Percentiles rank a stretch among this genome's conserved stretches.
Conservation (phyloP, 306 rosid species). For the Abrus pulchellus region DNA sequence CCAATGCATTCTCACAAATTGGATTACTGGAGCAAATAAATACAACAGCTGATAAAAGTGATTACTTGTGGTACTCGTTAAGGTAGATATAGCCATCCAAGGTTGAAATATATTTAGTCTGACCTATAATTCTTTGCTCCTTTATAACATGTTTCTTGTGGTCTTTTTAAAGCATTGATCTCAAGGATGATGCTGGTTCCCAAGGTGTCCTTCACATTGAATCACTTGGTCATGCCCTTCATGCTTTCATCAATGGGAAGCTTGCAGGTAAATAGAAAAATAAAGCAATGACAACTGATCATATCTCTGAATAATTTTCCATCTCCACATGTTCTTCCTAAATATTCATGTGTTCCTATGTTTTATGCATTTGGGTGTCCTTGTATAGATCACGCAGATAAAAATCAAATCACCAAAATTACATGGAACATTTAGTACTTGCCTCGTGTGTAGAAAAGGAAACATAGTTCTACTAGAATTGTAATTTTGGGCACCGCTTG, state of each 20-base stretch:
- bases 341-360: not conserved
- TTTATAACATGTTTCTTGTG: conserved; percentile 36
- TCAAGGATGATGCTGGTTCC: conserved; percentile 64
- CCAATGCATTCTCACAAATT: conserved; percentile 61
- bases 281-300: conserved; percentile 13
- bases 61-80: conserved; percentile 93
- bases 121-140: conserved; percentile 34
- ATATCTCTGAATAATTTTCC: conserved; percentile 3
- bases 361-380: conserved; percentile 15
- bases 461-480: not conserved
- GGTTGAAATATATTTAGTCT: conserved; percentile 38
- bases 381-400: not conserved
- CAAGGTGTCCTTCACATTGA: conserved; percentile 80
- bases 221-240: conserved; percentile 93
- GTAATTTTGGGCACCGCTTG: not conserved
- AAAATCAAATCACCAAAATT: not conserved
- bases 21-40: conserved; percentile 95
- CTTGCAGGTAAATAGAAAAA: conserved; percentile 67
- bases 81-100: conserved; percentile 65
- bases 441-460: conserved; percentile 7
- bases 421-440: not conserved
- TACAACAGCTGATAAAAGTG: conserved; percentile 95
- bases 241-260: conserved; percentile 81
- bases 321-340: not conserved
- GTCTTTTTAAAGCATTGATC: conserved; percentile 59